Evolutionary conservation across 495 filamentous ascomycete genomes (phyloP).

Genomic region (Pseudomonodictys pantanalensis): DNA sequence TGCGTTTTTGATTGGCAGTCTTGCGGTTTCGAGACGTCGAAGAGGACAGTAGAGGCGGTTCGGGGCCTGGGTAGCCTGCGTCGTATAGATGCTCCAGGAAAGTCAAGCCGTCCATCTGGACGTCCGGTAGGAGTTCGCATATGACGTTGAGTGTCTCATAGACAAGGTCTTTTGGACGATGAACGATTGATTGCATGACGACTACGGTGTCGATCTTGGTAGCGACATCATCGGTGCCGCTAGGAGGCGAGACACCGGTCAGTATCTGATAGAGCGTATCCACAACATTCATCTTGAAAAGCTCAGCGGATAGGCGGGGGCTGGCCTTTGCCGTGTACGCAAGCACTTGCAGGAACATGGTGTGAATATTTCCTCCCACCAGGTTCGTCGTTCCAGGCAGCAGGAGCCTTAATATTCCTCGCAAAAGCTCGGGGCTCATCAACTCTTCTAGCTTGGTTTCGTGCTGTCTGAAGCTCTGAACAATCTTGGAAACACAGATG

Average conservation of each 20-base stretch:
- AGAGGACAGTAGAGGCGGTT: constrained; percentile 39
- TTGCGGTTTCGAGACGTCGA: constrained; percentile 48
- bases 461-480: constrained; percentile 90
- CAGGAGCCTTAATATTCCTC: constrained; percentile 82
- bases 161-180: constrained; percentile 93
- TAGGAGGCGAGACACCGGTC: constrained; percentile 90
- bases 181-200: constrained; percentile 98
- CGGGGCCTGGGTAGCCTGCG: constrained; percentile 45
- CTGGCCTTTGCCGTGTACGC: constrained; percentile 86
- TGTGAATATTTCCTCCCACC: constrained; percentile 93
- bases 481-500: constrained; percentile 92
- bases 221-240: constrained; percentile 73
- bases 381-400: constrained; percentile 94
- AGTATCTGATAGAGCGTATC: constrained; percentile 98
- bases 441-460: constrained; percentile 87
- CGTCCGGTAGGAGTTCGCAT: constrained; percentile 83
- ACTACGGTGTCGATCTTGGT: constrained; percentile 92
- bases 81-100: constrained; percentile 54
- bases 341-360: constrained; percentile 88
- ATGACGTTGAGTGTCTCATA: constrained; percentile 97
- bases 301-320: constrained; percentile 77
- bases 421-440: constrained; percentile 80
- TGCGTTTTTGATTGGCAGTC: constrained; percentile 69
- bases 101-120: constrained; percentile 52
- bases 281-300: constrained; percentile 95